Base-by-base conservation (phyloP, 805 yeast species). In the Wickerhamiella domercqiae region DNA sequence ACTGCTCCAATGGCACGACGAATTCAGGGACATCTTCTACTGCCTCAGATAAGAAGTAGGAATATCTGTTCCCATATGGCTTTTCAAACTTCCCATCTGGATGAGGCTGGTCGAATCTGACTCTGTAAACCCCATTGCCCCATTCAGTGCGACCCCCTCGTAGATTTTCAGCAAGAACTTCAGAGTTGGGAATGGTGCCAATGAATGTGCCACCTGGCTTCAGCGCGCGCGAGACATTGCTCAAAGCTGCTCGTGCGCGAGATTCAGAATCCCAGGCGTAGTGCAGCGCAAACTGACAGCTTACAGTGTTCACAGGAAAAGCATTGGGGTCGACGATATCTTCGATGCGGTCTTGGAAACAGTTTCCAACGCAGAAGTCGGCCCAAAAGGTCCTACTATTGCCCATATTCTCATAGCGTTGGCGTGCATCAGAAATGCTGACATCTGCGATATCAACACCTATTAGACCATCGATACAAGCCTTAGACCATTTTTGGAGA, bases 21-120 rank as follows among this genome's bases (percentile, higher is more conserved):
- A 79, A 90, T 53, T 90, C 99, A 0, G 97, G 97, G 18, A 90
- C 95, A 50, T 90, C 77, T 44, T 83, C 95, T 35, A 90, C 87
- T 0, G 99, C 98, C 60, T 90, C 98, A 46, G 75, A 75, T 41
- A 90, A 61, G 60, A 65, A 81, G 54, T 80, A 90, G 38, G 71
- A 72, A 56, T 90, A 90, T 49, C 71, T 66, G 56, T 86, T 79
- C 0, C 98, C 99, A 53, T 64, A 83, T 47, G 73, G 78, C 11
- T 42, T 20, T 11, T 29, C 29, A 38, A 49, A 51, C 18, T 38
- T 36, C 18, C 43, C 47, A 13, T 25, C 35, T 22, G 40, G 40
- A 0, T 84, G 83, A 21, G 68, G 73, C 15, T 77, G 62, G n/a
- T 76, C 82, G 49, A 87, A 87, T 13, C 75, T 70, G 7, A 87